phyloP scores from a whole-genome alignment of 495 filamentous ascomycete species.

The Neurospora tetrasperma region DNA sequence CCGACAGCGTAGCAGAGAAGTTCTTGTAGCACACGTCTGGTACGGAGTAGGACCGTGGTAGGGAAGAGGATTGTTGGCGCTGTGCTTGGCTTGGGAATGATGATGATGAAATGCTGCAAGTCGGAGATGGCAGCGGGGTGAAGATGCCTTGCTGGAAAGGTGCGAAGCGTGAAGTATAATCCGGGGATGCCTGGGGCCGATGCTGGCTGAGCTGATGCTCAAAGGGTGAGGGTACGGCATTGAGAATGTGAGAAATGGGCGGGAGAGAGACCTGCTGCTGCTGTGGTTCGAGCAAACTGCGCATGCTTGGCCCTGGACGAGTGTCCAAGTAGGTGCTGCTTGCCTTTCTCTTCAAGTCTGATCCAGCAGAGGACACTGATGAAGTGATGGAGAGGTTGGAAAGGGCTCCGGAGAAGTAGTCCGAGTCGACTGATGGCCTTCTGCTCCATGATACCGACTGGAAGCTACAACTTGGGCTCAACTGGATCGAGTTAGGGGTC shows the following conservation, averaged over 20 bases:
- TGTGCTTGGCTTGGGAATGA: background rate
- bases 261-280: constrained; percentile 1
- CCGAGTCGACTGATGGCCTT: background rate
- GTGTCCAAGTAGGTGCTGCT: background rate
- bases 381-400: background rate
- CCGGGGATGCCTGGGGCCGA: background rate
- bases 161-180: background rate
- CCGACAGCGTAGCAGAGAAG: background rate
- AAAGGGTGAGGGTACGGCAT: constrained; percentile 1
- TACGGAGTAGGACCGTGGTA: background rate
- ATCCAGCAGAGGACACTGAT: background rate
- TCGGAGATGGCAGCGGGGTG: background rate
- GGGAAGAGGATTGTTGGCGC: background rate
- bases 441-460: background rate
- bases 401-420: background rate
- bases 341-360: background rate
- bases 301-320: background rate
- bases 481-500: background rate
- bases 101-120: background rate
- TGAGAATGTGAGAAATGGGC: constrained; percentile 10
- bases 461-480: background rate
- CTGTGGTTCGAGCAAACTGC: background rate
- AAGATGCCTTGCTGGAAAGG: background rate
- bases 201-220: background rate
- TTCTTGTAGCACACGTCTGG: background rate